A percentile compares a stretch with the other conserved stretches of the same genome.
These are phyloP conservation scores for Solanum virginianum DNA, from an alignment of 257 asterid genomes.

Conservation along the genomic window DNA sequence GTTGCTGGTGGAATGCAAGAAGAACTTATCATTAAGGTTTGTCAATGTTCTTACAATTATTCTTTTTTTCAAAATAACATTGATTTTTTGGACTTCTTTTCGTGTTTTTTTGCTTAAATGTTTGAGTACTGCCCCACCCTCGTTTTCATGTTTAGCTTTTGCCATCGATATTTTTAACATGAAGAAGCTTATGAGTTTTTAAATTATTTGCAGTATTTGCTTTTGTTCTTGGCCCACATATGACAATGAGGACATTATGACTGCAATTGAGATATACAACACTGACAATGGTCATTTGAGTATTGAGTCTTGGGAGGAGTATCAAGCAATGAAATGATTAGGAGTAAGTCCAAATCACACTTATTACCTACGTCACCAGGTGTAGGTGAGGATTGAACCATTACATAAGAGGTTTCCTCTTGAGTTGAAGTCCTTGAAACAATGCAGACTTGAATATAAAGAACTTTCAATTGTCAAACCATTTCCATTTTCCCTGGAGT, in stretches of 20 bases:
- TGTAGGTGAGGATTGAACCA: no score
- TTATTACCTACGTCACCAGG: no score
- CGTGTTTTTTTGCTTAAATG: background rate
- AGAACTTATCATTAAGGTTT: slow-evolving; percentile 81
- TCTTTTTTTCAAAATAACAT: background rate
- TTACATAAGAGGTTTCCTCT: no score
- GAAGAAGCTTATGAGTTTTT: background rate
- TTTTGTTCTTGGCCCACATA: slow-evolving; percentile 68
- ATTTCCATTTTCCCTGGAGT: no score
- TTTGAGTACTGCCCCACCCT: background rate
- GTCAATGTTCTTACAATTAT: slow-evolving; percentile 21
- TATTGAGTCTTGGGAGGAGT: no score
- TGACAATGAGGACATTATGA: slow-evolving; percentile 70
- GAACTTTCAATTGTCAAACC: no score
- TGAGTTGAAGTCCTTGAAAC: no score
- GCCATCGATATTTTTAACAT: no score
- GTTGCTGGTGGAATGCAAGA: slow-evolving; percentile 82
- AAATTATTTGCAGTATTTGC: slow-evolving; percentile 44
- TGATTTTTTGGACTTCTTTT: background rate
- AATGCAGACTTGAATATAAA: no score
- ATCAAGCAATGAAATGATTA: no score
- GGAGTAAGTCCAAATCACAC: no score
- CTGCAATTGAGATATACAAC: slow-evolving; percentile 44
- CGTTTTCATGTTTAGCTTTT: background rate
- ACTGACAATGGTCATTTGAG: no score